These are phyloP conservation scores for Tolypocladium sp. DNA, from an alignment of 2,329 filamentous ascomycete species.

Conservation along the genomic window DNA sequence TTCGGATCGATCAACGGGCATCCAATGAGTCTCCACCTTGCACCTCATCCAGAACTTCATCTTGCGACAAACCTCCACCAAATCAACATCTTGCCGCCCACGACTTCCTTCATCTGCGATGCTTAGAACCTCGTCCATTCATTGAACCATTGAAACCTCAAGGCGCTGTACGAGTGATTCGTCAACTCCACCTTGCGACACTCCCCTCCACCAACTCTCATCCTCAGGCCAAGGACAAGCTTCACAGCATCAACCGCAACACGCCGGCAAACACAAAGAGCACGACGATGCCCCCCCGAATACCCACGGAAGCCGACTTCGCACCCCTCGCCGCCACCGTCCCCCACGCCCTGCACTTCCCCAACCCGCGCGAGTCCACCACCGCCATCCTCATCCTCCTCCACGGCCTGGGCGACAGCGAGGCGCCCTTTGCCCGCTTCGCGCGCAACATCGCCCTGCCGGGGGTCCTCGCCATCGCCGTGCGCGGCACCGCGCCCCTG, in stretches of 20 bases:
- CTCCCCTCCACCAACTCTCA: no score
- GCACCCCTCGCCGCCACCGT: constrained; percentile 29
- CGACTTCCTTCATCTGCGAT: not conserved
- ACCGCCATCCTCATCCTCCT: constrained; percentile 73
- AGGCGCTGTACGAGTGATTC: not conserved
- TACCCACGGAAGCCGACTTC: constrained; percentile 44
- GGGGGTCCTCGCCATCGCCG: constrained; percentile 64
- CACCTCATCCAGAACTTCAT: not conserved
- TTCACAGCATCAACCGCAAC: not conserved
- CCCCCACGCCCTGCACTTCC: constrained; percentile 37
- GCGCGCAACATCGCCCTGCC: constrained; percentile 62
- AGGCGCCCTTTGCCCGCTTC: constrained; percentile 59
- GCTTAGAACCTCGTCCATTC: not conserved
- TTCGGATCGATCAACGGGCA: not conserved
- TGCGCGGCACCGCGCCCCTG: constrained; percentile 62
- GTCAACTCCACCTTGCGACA: not conserved
- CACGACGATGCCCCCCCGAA: constrained; percentile 32
- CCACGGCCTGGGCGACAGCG: constrained; percentile 75
- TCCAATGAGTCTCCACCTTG: not conserved
- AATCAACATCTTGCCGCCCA: not conserved
- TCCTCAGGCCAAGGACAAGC: not conserved
- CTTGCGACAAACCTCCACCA: not conserved
- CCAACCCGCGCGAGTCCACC: constrained; percentile 48
- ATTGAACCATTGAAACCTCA: not conserved
- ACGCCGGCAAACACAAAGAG: not conserved